Conservation (phyloP, 2,329 filamentous ascomycete species). For the Aspergillus pseudonomiae region DNA sequence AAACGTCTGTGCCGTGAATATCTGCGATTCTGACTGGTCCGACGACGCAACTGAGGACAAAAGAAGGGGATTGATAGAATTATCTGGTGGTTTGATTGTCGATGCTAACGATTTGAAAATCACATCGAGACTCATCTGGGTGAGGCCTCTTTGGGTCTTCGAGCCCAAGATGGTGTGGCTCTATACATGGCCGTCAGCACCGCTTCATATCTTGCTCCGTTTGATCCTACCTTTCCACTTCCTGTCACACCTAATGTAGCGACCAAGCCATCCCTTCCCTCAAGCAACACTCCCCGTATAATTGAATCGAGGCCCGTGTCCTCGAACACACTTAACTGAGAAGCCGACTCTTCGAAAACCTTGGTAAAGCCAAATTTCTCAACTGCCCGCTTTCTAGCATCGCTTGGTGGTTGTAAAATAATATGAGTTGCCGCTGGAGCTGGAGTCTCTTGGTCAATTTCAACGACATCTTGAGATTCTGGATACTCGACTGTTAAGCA, state of each 20-base stretch:
- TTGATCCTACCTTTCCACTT: constrained; percentile 78
- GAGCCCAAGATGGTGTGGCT: constrained; percentile 95
- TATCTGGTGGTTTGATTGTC: constrained; percentile 66
- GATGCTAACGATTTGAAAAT: constrained; percentile 79
- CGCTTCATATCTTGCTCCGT: not conserved
- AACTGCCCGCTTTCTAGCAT: constrained; percentile 79
- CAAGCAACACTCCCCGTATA: constrained; percentile 78
- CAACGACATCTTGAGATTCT: constrained; percentile 34
- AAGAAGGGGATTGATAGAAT: constrained; percentile 58
- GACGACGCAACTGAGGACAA: constrained; percentile 75
- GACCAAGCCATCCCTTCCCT: constrained; percentile 84
- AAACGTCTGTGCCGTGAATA: constrained; percentile 74
- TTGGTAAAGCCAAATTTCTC: constrained; percentile 94
- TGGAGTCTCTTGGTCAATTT: constrained; percentile 34
- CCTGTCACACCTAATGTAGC: constrained; percentile 93
- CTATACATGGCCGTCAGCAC: constrained; percentile 50
- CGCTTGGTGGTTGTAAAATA: constrained; percentile 77
- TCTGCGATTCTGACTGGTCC: constrained; percentile 78
- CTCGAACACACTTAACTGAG: constrained; percentile 84
- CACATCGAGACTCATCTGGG: constrained; percentile 87
- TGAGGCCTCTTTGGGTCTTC: constrained; percentile 81
- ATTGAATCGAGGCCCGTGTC: constrained; percentile 74
- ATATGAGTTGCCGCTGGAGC: constrained; percentile 64
- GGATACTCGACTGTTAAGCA: constrained; percentile 77
- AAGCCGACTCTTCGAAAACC: constrained; percentile 85